phyloP scores from a whole-genome alignment of 257 asterid species.

The Solanum ossicruentum region DNA sequence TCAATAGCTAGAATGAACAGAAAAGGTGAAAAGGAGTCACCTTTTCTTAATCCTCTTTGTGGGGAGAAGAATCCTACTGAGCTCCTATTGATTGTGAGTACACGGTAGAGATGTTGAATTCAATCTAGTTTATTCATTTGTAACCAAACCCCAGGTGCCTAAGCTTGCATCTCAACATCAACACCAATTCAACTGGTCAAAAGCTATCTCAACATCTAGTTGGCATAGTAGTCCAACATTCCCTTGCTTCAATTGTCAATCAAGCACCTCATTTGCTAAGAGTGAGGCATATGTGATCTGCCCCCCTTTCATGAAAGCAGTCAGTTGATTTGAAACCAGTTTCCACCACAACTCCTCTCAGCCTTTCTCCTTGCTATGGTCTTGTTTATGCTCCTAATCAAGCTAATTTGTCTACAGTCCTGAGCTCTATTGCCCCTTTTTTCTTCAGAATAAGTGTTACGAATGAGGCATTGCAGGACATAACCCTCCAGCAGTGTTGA shows the following conservation, averaged over 20 bases:
- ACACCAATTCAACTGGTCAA: background rate
- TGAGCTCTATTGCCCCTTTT: background rate
- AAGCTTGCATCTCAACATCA: too few species aligned
- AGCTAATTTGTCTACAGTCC: background rate
- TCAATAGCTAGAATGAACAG: background rate
- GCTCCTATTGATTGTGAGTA: background rate
- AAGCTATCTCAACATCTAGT: background rate
- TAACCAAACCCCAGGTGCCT: background rate
- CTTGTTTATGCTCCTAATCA: background rate
- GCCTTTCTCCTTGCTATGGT: background rate
- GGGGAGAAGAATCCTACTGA: background rate
- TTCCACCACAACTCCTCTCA: background rate
- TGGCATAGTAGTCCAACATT: background rate
- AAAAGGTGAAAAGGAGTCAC: background rate
- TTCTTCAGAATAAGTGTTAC: background rate
- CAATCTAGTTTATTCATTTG: background rate
- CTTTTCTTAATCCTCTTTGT: background rate
- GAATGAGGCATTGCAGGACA: background rate
- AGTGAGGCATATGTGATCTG: background rate
- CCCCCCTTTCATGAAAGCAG: background rate
- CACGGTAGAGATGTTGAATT: background rate
- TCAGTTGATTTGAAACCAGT: background rate
- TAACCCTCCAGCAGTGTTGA: background rate
- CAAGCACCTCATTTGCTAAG: background rate
- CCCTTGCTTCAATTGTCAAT: background rate